Evolutionary conservation across 345 rosid species (phyloP), one percentile per base, ranked within the genome.

Genomic region (Orychophragmus violaceus): DNA sequence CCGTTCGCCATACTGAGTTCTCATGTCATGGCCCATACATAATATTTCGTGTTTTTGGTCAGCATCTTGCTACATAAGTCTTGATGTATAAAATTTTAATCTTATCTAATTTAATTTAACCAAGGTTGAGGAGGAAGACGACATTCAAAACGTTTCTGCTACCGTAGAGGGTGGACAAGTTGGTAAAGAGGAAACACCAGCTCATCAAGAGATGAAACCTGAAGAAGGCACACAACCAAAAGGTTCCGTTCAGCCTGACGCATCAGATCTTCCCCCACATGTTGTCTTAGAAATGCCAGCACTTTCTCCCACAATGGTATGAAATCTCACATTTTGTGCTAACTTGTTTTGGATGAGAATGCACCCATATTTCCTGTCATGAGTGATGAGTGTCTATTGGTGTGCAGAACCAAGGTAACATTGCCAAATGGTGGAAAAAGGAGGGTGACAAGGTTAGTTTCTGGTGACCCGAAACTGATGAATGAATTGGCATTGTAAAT

Each of bases 231-330:
- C 68, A 59, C 69, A 68, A 66, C 87, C 82, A 71, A 59, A 56
- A 32, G 81, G 70, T 67, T 76, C 88, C 60, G 11, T 37, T 78
- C 76, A 71, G 48, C 69, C 77, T 7, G 60, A 74, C 54, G 41
- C 77, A 27, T 83, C 84, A 5, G 80, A 82, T 62, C 90, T 90
- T 64, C 97, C 97, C n/a, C 94, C 97, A 64, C 97, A 86, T 29
- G 53, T 82, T 70, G 81, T 93, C 76, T 71, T 93, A 70, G 94
- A 64, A 73, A 93, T 93, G 98, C 98, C 98, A 59, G 97, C 98
- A 64, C 84, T 93, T 62, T 93, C 98, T 65, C 98, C 98, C 36
- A 93, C 98, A 69, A 93, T 93, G 98, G 98, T 90, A 74, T 69
- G 74, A 16, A 67, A 66, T 44, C 58, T 36, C 67, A 48, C 61